These are phyloP conservation scores for Prunus fruticosa DNA, from an alignment of 306 rosid species.

Conservation along the genomic window DNA sequence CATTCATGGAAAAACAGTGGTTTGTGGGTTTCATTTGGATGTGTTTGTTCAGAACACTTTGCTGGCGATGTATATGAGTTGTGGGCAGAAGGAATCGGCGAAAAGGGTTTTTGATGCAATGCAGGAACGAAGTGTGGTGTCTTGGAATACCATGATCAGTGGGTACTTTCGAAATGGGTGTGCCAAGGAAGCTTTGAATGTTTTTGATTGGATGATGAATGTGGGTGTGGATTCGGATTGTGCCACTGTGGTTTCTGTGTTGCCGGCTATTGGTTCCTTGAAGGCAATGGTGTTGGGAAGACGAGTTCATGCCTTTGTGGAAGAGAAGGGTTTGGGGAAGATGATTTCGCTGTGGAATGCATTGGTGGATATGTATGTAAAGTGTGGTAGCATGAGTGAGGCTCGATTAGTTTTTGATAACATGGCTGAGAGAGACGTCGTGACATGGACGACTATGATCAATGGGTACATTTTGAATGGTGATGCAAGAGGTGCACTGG, in stretches of 20 bases:
- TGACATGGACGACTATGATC: conserved; percentile 84
- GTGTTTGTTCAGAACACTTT: conserved; percentile 64
- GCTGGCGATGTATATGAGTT: conserved; percentile 82
- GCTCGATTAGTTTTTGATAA: conserved; percentile 39
- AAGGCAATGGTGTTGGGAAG: conserved; percentile 52
- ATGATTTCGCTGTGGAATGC: conserved; percentile 56
- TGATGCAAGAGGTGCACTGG: conserved; percentile 60
- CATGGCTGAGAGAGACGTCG: conserved; percentile 63
- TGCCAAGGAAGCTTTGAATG: conserved; percentile 43
- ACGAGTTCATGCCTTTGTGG: conserved; percentile 48
- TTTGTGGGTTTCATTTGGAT: conserved; percentile 45
- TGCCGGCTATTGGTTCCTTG: conserved; percentile 70
- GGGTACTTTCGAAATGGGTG: conserved; percentile 62
- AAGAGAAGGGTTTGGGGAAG: conserved; percentile 51
- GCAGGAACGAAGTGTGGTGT: conserved; percentile 58
- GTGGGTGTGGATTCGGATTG: conserved; percentile 62
- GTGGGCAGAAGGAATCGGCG: conserved; percentile 50
- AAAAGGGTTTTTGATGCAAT: conserved; percentile 52
- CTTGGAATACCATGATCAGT: conserved; percentile 82
- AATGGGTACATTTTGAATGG: conserved; percentile 66
- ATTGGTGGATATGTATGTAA: conserved; percentile 74
- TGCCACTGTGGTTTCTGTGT: conserved; percentile 70
- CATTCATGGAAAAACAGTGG: conserved; percentile 60
- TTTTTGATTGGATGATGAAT: conserved; percentile 59
- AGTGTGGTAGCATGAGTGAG: conserved; percentile 67